Percentiles rank a stretch among this genome's conserved stretches.
phyloP scores from a whole-genome alignment of 73 alveolate genomes.

The Paramecium tetraurelia region DNA sequence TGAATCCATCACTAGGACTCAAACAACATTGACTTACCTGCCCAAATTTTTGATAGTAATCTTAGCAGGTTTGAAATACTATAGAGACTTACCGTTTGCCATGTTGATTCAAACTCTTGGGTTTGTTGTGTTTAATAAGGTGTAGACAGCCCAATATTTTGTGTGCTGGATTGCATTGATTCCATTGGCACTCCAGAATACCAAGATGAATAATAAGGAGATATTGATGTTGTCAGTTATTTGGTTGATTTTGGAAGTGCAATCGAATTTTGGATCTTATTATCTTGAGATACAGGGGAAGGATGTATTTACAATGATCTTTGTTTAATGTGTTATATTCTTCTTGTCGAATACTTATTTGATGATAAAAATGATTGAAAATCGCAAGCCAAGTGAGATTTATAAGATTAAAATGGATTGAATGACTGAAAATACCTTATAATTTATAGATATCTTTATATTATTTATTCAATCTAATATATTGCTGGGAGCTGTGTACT shows the following conservation, averaged over 20 bases:
- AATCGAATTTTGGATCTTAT: constrained; percentile 61
- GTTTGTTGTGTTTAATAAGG: constrained; percentile 95
- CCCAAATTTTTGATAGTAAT: constrained; percentile 81
- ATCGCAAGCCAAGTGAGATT: not conserved
- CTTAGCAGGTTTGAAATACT: constrained; percentile 74
- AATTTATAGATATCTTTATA: not conserved
- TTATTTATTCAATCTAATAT: not conserved
- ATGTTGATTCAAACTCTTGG: constrained; percentile 81
- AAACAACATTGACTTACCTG: constrained; percentile 83
- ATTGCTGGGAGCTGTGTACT: not conserved
- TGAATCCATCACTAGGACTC: constrained; percentile 68
- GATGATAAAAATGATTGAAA: not conserved
- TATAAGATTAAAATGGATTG: not conserved
- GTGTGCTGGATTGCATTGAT: constrained; percentile 59
- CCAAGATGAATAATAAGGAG: not conserved
- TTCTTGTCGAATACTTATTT: not conserved
- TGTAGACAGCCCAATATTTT: constrained; percentile 91
- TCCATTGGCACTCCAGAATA: constrained; percentile 48
- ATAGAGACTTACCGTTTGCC: constrained; percentile 81
- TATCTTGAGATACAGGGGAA: constrained; percentile 49
- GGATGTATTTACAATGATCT: constrained; percentile 32
- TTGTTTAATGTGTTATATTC: not conserved
- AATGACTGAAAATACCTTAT: not conserved
- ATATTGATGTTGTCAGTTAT: not conserved
- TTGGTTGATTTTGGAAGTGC: constrained; percentile 50